Evolutionary conservation across 1,139 yeast species (phyloP).

Genomic region (Nadsonia starkeyi-henricii): DNA sequence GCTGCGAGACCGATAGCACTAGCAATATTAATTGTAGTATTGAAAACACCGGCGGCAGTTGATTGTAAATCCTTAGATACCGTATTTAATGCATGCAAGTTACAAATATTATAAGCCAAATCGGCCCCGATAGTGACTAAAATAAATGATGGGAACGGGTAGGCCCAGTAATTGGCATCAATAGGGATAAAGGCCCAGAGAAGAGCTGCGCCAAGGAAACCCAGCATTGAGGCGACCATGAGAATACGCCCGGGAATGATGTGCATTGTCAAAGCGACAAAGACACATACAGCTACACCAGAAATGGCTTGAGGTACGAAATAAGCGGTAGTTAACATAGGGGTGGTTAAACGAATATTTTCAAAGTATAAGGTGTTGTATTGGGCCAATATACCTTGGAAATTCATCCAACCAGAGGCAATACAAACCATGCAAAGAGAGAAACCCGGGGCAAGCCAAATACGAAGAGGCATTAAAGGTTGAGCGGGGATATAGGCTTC

Average conservation of each 20-base stretch:
- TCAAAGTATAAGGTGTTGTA: constrained; percentile 31
- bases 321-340: constrained; percentile 30
- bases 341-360: constrained; percentile 22
- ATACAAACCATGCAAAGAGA: constrained; percentile 26
- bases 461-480: constrained; percentile 34
- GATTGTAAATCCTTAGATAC: constrained; percentile 27
- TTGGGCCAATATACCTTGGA: constrained; percentile 27
- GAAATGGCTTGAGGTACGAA: constrained; percentile 27
- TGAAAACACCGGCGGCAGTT: constrained; percentile 34
- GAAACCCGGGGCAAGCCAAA: constrained; percentile 28
- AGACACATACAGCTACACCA: constrained; percentile 27
- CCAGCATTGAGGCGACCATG: constrained; percentile 23
- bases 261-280: constrained; percentile 32
- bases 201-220: constrained; percentile 24
- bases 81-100: constrained; percentile 28
- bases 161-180: constrained; percentile 27
- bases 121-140: constrained; percentile 34
- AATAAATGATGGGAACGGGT: constrained; percentile 30
- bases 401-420: constrained; percentile 27
- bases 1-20: constrained; percentile 30
- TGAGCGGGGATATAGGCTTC: constrained; percentile 26
- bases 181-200: constrained; percentile 29
- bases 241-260: constrained; percentile 27
- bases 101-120: constrained; percentile 30
- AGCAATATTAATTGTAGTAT: constrained; percentile 28